phyloP scores from a whole-genome alignment of 768 basidiomycete species.

The Lactarius trivialis region DNA sequence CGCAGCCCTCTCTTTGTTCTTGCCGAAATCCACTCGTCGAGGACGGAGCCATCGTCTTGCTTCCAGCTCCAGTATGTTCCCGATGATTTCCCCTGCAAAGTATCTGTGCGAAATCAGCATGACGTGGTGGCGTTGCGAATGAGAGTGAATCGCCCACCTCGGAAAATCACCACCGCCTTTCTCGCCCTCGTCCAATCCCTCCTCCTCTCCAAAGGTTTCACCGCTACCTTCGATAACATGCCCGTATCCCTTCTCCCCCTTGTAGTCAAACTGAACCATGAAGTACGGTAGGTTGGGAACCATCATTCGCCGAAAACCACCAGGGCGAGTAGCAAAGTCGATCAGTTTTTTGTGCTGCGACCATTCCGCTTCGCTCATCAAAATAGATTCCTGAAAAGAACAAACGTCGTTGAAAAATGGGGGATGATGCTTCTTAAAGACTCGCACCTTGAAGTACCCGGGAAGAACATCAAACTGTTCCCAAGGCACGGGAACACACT shows the following conservation, averaged over 20 bases:
- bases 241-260: constrained; percentile 95
- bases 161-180: constrained; percentile 92
- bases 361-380: constrained; percentile 93
- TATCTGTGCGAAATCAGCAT: constrained; percentile 46
- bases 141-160: constrained; percentile 41
- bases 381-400: constrained; percentile 72
- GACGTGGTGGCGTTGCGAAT: background rate
- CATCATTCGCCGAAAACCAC: constrained; percentile 92
- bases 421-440: background rate
- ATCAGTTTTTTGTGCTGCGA: constrained; percentile 97
- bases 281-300: constrained; percentile 97
- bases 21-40: constrained; percentile 58
- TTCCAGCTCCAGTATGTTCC: constrained; percentile 83
- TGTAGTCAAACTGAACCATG: constrained; percentile 98
- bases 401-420: background rate
- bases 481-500: constrained; percentile 90
- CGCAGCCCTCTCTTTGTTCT: constrained; percentile 63
- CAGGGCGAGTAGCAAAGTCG: constrained; percentile 82
- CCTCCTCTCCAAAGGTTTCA: constrained; percentile 59
- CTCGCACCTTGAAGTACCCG: constrained; percentile 81
- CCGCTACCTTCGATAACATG: constrained; percentile 94
- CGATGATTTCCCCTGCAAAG: constrained; percentile 93
- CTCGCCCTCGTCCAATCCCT: constrained; percentile 72
- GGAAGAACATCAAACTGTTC: constrained; percentile 81
- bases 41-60: constrained; percentile 83